Evolutionary conservation across 1,139 yeast species (phyloP).

Genomic region (Yamadazyma buinensis): DNA sequence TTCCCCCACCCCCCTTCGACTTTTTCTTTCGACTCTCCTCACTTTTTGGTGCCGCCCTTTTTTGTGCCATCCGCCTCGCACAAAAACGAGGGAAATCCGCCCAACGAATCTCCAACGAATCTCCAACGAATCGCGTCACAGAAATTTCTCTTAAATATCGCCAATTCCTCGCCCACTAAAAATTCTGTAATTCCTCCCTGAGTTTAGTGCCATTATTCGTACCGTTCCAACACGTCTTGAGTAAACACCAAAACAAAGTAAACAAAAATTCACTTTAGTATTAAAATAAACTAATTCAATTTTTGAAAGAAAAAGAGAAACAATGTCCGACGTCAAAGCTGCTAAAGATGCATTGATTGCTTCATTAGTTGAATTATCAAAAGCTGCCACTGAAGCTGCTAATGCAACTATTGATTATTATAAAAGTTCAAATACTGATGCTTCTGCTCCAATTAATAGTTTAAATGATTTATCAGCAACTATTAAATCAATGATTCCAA

Average conservation of each 20-base stretch:
- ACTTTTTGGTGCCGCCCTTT: no score
- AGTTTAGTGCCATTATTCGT: not conserved
- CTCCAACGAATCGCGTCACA: no score
- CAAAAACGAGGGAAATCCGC: no score
- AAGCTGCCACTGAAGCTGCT: slow-evolving; percentile 79
- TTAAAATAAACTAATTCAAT: no score
- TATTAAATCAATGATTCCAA: slow-evolving; percentile 16
- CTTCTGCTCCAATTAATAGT: slow-evolving; percentile 20
- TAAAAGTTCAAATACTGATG: slow-evolving; percentile 42
- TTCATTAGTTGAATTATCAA: slow-evolving; percentile 73
- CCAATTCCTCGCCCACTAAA: not conserved
- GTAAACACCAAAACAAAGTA: no score
- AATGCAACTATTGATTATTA: slow-evolving; percentile 73
- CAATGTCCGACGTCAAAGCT: slow-evolving; percentile 34
- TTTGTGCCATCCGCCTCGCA: not conserved
- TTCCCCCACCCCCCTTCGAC: no score
- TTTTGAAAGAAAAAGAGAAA: no score
- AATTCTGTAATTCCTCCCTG: not conserved
- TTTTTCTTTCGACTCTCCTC: no score
- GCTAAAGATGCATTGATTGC: slow-evolving; percentile 61
- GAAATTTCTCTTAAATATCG: not conserved
- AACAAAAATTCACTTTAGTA: no score
- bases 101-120: no score
- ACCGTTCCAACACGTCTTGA: no score
- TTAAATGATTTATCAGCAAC: slow-evolving; percentile 31